These are phyloP conservation scores for Durusdinium trenchii DNA, from an alignment of 73 alveolate genomes.

Conservation along the genomic window DNA sequence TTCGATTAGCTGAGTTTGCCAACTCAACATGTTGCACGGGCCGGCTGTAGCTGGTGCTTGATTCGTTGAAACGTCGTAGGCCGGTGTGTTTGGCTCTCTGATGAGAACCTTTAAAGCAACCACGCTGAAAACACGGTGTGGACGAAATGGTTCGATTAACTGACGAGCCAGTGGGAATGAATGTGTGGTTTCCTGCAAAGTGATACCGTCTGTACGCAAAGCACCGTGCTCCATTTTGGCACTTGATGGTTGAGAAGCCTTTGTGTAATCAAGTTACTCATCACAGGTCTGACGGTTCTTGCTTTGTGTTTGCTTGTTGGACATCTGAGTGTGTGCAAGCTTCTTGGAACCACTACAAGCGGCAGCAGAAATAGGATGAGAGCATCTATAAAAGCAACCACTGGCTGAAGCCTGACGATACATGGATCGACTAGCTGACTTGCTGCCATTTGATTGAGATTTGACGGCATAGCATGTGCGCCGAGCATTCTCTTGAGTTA, in stretches of 20 bases:
- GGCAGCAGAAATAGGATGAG: constrained; percentile 12
- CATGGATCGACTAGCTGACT: constrained; percentile 53
- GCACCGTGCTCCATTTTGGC: not conserved
- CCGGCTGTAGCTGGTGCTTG: not conserved
- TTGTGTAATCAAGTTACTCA: too few relatives aligned
- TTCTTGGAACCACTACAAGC: too few relatives aligned
- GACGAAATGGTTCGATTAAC: constrained; percentile 11
- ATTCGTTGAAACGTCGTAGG: not conserved
- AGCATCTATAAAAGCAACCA: constrained; percentile 27
- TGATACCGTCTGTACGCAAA: not conserved
- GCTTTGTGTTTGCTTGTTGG: not conserved
- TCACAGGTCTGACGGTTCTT: not conserved
- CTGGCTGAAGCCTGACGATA: constrained; percentile 46
- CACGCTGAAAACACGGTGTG: constrained; percentile 6
- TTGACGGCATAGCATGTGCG: not conserved
- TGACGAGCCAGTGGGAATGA: not conserved
- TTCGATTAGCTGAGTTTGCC: constrained; percentile 20
- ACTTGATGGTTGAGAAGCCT: too few relatives aligned
- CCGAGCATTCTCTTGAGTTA: not conserved
- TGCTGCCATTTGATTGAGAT: not conserved
- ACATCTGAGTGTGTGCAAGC: not conserved
- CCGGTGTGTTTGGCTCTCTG: not conserved
- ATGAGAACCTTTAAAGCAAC: constrained; percentile 43
- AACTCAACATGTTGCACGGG: not conserved
- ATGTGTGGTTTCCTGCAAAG: not conserved